Evolutionary conservation across 768 basidiomycete species (phyloP).

Genomic region (Suillus fuscotomentosus): DNA sequence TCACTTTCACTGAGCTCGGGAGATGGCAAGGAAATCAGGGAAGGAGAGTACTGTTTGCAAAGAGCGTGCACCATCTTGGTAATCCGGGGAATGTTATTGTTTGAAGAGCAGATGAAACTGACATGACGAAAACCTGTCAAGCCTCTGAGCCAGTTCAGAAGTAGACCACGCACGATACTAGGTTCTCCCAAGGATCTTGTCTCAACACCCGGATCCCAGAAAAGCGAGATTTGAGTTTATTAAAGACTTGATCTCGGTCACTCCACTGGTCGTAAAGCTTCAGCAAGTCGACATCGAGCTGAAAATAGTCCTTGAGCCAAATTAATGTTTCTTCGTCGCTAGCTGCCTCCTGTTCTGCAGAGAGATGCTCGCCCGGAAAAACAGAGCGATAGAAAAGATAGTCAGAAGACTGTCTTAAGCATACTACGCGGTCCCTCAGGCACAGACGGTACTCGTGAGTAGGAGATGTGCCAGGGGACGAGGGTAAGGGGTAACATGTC

Average conservation of each 20-base stretch:
- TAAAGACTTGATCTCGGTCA: constrained; percentile 71
- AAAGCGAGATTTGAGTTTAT: constrained; percentile 58
- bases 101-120: constrained; percentile 97
- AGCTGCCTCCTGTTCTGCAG: constrained; percentile 28
- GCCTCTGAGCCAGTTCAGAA: constrained; percentile 5
- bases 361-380: constrained; percentile 48
- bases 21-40: constrained; percentile 52
- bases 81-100: constrained; percentile 95
- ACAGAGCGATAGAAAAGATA: constrained; percentile 70
- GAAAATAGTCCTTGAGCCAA: constrained; percentile 88
- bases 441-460: constrained; percentile 78
- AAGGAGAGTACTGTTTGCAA: constrained; percentile 71
- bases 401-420: constrained; percentile 68
- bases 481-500: constrained; percentile 49
- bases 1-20: constrained; percentile 14
- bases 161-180: constrained; percentile 72
- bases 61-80: constrained; percentile 89
- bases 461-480: constrained; percentile 14
- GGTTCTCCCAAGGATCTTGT: constrained; percentile 96
- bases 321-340: constrained; percentile 63
- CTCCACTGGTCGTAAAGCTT: constrained; percentile 78
- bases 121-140: neutral
- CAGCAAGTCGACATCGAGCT: constrained; percentile 72
- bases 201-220: constrained; percentile 82
- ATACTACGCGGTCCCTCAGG: constrained; percentile 79